Evolutionary conservation across 1,139 yeast genomes (phyloP), one percentile per base, ranked within the genome.

Genomic region (Saccharomyces hybrid): DNA sequence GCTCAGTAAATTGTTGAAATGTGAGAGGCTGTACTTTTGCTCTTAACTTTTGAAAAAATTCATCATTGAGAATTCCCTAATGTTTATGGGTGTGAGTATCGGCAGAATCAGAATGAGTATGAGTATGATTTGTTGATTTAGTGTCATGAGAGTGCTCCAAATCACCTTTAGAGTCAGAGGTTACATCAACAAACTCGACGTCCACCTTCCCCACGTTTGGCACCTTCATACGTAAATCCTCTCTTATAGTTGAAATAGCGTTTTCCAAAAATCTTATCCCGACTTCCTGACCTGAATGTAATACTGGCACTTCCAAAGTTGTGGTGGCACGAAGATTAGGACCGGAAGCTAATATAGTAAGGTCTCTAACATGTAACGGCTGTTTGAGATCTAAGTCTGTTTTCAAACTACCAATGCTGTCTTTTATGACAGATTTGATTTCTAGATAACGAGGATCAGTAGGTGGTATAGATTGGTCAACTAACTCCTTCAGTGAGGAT

Each of bases 401-500:
- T 31, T 48, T 48, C 38, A 31, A 23, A 16, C 28, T 11, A 31
- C 20, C n/a, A 8, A 38, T 44, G 20, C 42, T n/a, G 27, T 31
- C 32, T 23, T 31, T 25, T 11, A 50, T 38, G 23, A 50, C 34
- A 20, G 51, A 28, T 25, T 50, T 32, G 13, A 79, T 59, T 29
- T 71, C 70, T 25, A 70, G 55, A 54, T 75, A 79, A 53, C 79
- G 68, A 42, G 70, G 67, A 59, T 78, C 82, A 2, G 60, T 63
- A 27, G 58, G 60, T 16, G 78, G 72, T 25, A 79, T 56, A 0
- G 82, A 75, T 59, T 76, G 76, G 64, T 90, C 99, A 28, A 88
- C 78, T 54, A 93, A 74, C 67, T 93, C 98, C 57, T 78, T 76
- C 63, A 85, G 78, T 0, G 98, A 83, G 38, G 79, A 77, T 57